phyloP scores from a whole-genome alignment of 1,284 basidiomycete species.

The Violaceomyces palustris region DNA sequence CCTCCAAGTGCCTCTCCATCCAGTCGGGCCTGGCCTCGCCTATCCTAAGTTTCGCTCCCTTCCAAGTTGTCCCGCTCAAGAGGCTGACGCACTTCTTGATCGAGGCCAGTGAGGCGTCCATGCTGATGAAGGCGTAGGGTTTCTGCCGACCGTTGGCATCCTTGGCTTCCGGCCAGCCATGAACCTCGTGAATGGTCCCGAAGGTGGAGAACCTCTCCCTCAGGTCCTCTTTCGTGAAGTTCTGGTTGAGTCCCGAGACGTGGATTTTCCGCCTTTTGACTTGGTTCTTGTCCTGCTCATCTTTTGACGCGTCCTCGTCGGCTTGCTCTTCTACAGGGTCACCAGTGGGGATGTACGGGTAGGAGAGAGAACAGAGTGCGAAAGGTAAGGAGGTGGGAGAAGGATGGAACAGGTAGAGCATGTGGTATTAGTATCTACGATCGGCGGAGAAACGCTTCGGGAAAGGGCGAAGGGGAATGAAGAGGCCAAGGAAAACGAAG shows the following conservation, averaged over 20 bases:
- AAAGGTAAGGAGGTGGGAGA: no score
- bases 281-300: constrained; percentile 3
- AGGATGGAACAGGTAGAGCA: no score
- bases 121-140: constrained; percentile 36
- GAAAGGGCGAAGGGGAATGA: no score
- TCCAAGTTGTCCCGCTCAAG: constrained; percentile 46
- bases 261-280: constrained; percentile 43
- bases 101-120: constrained; percentile 27
- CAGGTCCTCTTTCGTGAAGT: constrained; percentile 35
- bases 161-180: constrained; percentile 25
- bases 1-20: constrained; percentile 6
- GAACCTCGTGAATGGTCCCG: constrained; percentile 29
- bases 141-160: constrained; percentile 27
- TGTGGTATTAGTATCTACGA: no score
- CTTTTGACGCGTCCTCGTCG: background rate
- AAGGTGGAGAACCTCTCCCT: constrained; percentile 34
- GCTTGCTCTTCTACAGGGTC: background rate
- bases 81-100: constrained; percentile 33
- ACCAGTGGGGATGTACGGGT: background rate
- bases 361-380: background rate
- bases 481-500: no score
- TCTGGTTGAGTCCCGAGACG: constrained; percentile 40
- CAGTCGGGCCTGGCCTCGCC: constrained; percentile 41
- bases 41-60: constrained; percentile 41
- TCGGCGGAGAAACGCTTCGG: no score